Evolutionary conservation across 805 yeast genomes (phyloP), one percentile per base, ranked within the genome.

Genomic region (Tetrapisispora namnaoensis): DNA sequence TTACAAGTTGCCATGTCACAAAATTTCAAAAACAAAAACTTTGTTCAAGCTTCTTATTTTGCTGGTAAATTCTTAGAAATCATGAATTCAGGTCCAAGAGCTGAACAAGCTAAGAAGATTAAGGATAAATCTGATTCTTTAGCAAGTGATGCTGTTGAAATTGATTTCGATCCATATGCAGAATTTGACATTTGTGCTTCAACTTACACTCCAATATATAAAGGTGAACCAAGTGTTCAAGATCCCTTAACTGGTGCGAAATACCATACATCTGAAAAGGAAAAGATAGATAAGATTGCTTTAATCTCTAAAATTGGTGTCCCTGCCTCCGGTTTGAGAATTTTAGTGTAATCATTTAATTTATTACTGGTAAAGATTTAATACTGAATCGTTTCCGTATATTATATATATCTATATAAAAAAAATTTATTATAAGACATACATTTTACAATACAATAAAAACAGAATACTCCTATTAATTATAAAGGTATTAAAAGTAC

Each of bases 1-100:
- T 74, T 89, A 59, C 95, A 88, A 66, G 96, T 89, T 49, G 99
- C 99, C 37, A 86, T 91, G 93, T 81, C 85, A 42, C 95, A 87
- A 71, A 80, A 93, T 37, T 89, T 86, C 76, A 86, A 85, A 65
- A 75, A 83, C 65, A 89, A 90, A 67, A 91, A 93, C 70, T 93
- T 70, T 70, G 83, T 90, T 3, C 78, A 84, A 51, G 96, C 99
- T 1, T 80, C 96, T 7, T 82, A 80, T 62, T 93, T 93, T 73
- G 98, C 99, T 0, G 73, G 77, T 21, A 90, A 88, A 68, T 83
- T 86, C 62, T 75, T 93, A 62, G 75, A 79, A 59, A 75, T 89
- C 46, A 78, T 80, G 49, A 58, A 83, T 1, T 64, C 78, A 17
- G 96, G 96, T 17, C 75, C 89, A 43, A 83, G 89, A 66, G 89